Evolutionary conservation across 371 early-diverging fungal genomes (phyloP).

Genomic region (Quaeritorhiza haematococci): DNA sequence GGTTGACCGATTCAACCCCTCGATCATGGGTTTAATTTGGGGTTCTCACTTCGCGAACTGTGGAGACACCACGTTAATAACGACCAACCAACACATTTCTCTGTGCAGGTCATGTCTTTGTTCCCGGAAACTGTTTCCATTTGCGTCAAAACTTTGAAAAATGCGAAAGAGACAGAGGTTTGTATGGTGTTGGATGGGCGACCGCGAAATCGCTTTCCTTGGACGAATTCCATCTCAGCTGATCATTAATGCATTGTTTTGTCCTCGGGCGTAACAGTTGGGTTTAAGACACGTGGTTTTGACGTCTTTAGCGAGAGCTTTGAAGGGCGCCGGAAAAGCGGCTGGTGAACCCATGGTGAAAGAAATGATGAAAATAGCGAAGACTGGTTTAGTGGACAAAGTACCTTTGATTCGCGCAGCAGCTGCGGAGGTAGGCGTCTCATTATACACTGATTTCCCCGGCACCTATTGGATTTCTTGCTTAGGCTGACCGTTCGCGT

Average conservation of each 20-base stretch:
- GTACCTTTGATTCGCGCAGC: constrained; percentile 65
- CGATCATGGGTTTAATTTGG: too few species aligned
- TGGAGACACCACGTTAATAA: background rate
- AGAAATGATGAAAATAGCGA: constrained; percentile 69
- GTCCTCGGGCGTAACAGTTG: constrained; percentile 36
- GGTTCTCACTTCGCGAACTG: too few species aligned
- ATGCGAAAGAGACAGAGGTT: constrained; percentile 58
- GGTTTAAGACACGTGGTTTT: constrained; percentile 67
- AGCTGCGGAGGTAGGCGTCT: constrained; percentile 58
- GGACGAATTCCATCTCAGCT: background rate
- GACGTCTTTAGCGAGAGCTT: constrained; percentile 56
- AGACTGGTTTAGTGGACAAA: constrained; percentile 67
- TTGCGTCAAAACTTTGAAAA: constrained; percentile 58
- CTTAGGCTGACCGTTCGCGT: background rate
- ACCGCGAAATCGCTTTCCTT: too few species aligned
- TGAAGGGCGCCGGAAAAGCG: constrained; percentile 77
- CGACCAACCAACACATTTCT: too few species aligned
- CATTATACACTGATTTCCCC: background rate
- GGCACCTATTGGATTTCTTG: background rate
- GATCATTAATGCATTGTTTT: background rate
- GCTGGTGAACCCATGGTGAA: constrained; percentile 64
- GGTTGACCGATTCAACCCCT: too few species aligned
- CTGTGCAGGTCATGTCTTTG: constrained; percentile 57
- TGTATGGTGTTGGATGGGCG: too few species aligned
- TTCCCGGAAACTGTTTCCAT: constrained; percentile 72